Conservation (phyloP, 108 stramenopile genomes). For the Skeletonema potamos region DNA sequence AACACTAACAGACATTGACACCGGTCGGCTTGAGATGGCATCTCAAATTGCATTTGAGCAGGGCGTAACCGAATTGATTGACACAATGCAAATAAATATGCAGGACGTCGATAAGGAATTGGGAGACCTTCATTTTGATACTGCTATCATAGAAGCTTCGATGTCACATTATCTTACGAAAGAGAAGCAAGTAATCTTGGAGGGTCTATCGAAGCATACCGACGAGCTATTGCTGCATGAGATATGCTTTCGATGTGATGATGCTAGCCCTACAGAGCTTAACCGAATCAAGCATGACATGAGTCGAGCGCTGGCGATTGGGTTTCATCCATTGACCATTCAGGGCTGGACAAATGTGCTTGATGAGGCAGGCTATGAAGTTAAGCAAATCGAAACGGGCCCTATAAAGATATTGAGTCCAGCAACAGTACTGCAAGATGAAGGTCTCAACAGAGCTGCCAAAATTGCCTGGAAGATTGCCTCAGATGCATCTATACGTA, state of each 20-base stretch:
- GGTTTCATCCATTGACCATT: not conserved
- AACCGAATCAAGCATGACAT: not conserved
- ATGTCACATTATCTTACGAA: not conserved
- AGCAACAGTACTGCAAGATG: not conserved
- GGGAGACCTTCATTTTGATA: not conserved
- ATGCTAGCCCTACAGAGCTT: not conserved
- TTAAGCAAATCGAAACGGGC: not conserved
- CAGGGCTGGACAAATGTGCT: not conserved
- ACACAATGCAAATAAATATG: not conserved
- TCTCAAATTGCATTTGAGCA: not conserved
- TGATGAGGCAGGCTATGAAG: not conserved
- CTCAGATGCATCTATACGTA: not conserved
- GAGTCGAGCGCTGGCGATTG: not conserved
- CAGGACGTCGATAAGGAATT: not conserved
- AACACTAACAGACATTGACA: not conserved
- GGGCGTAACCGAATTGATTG: not conserved
- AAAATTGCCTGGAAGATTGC: not conserved
- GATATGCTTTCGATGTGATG: slow-evolving; percentile 1
- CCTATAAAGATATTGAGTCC: not conserved
- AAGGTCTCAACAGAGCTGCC: not conserved
- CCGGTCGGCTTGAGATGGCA: not conserved
- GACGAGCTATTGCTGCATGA: not conserved
- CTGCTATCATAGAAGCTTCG: not conserved
- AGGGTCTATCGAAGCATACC: not conserved
- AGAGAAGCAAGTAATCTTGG: not conserved